Evolutionary conservation across 2,329 filamentous ascomycete genomes (phyloP), one percentile per base, ranked within the genome.

Genomic region (Neonectria magnoliae): DNA sequence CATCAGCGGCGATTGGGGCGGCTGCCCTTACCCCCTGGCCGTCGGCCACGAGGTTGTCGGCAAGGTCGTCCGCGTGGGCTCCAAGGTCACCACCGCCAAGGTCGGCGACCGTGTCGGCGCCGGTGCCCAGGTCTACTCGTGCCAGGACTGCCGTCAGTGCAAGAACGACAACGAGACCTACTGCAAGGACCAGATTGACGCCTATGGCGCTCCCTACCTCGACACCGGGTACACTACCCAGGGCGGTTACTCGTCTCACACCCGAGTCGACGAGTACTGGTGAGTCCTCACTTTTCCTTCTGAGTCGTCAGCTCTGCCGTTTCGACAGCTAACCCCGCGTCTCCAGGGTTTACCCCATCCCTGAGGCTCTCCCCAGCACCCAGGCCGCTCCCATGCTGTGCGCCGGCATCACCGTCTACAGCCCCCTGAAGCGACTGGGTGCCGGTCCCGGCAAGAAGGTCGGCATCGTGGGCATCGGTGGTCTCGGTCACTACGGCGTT

Each of bases 351-450:
- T 89, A 87, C 75, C 91, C 91, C 74, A 94, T 97, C 68, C 93
- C 93, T 38, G 92, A 94, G 33, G 87, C 84, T 57, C 85, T 97
- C 50, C 73, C 83, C 10, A 87, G 84, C 69, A 78, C 81, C 60
- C 80, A 90, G 55, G 92, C 90, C 1, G 93, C 92, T 2, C 92
- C 91, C 10, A 93, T 94, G 91, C 85, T 96, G 71, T 97, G 93
- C 79, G 93, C 92, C 44, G 93, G 93, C 68, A 84, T 97, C 69
- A 97, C 93, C 4, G 89, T 89, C 64, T 97, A 90, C 82, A 91
- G 88, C 65, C 93, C 93, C 1, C 84, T 97, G 14, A 90, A 92
- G 68, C 87, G 93, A 53, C 90, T 94, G 74, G 91, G 91, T 22
- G 86, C 87, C 64, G 91, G 91, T 0, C 91, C 91, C 1, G 93